Percentiles rank a stretch among this genome's conserved stretches.
phyloP scores from a whole-genome alignment of 441 rosid genomes.

The Raphanus hybrid region DNA sequence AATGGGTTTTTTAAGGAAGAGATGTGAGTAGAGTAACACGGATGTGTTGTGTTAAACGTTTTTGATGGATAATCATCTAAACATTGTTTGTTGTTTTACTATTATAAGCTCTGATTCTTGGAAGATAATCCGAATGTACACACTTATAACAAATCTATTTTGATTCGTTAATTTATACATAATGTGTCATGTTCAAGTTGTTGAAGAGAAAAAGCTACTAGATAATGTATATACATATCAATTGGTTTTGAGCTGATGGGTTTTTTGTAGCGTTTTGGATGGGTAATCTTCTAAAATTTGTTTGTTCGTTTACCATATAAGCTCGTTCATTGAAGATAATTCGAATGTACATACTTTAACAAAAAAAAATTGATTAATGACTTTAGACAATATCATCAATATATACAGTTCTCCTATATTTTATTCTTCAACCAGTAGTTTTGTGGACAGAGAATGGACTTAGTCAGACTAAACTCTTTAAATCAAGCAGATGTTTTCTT shows the following conservation, averaged over 20 bases:
- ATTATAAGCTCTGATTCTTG: not conserved
- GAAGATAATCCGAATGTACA: not conserved
- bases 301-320: not conserved
- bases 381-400: not conserved
- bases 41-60: constrained; percentile 30
- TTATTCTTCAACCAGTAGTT: not conserved
- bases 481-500: not conserved
- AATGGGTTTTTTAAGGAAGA: constrained; percentile 20
- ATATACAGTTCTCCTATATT: not conserved
- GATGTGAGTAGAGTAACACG: constrained; percentile 21
- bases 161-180: not conserved
- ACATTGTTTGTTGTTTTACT: not conserved
- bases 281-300: not conserved
- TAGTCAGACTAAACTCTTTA: not conserved
- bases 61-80: not conserved
- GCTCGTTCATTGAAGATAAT: not conserved
- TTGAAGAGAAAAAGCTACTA: not conserved
- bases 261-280: not conserved
- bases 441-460: not conserved
- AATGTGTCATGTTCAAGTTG: not conserved
- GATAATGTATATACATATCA: not conserved
- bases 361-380: too few relatives aligned
- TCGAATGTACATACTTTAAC: not conserved
- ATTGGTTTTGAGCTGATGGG: not conserved
- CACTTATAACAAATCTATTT: not conserved